These are phyloP conservation scores for Dactylellina leptospora DNA, from an alignment of 2,329 filamentous ascomycete species.

Conservation along the genomic window DNA sequence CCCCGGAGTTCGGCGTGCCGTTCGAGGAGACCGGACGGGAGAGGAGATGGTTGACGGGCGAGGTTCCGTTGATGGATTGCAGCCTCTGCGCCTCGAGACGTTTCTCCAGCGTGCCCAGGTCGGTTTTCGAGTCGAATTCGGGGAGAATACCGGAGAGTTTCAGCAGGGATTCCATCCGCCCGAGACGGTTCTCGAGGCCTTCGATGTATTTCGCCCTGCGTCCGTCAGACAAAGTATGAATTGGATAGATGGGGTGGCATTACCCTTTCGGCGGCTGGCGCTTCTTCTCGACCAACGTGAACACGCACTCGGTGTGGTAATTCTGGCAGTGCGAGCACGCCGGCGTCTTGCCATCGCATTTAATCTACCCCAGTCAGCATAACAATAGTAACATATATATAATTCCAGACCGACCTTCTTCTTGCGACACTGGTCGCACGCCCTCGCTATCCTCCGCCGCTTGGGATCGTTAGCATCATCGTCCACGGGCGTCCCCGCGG, in stretches of 20 bases:
- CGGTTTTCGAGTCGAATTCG: conserved; percentile 82
- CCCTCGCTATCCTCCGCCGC: conserved; percentile 72
- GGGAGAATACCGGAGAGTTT: conserved; percentile 75
- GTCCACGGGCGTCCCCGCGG: no score
- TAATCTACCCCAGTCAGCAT: conserved; percentile 65
- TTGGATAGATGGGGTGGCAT: conserved; percentile 70
- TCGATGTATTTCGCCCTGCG: conserved; percentile 94
- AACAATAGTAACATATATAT: not conserved
- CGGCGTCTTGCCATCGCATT: conserved; percentile 85
- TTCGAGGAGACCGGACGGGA: conserved; percentile 63
- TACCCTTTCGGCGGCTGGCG: conserved; percentile 95
- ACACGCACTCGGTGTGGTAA: conserved; percentile 97
- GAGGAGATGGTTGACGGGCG: conserved; percentile 58
- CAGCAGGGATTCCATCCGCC: conserved; percentile 82
- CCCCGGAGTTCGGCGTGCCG: conserved; percentile 60
- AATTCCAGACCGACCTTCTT: conserved; percentile 67
- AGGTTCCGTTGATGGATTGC: conserved; percentile 63
- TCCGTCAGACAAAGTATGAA: conserved; percentile 66
- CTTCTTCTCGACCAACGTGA: conserved; percentile 99
- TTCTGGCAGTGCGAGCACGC: conserved; percentile 95
- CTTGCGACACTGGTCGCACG: conserved; percentile 82
- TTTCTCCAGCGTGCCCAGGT: conserved; percentile 71
- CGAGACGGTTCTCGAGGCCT: conserved; percentile 81
- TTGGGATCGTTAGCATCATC: conserved; percentile 32
- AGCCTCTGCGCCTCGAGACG: conserved; percentile 82